Conservation (phyloP, 176 grass and related monocot species). For the Themeda triandra region DNA sequence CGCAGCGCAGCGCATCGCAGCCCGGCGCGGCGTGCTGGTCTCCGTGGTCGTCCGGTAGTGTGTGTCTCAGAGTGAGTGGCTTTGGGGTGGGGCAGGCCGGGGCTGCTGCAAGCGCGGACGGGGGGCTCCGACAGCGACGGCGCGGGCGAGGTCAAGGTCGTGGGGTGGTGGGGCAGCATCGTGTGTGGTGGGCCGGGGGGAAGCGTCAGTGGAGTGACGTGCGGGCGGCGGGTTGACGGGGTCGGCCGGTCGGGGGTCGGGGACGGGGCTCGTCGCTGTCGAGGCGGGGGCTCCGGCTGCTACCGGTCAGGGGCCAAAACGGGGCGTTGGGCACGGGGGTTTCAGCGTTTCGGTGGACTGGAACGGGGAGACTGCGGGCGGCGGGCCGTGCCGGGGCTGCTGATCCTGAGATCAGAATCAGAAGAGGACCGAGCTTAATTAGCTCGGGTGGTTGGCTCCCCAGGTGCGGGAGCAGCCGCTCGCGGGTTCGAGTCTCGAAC, state of each 20-base stretch:
- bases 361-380: not conserved
- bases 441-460: too few relatives aligned
- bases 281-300: not conserved
- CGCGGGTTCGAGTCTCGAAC: too few relatives aligned
- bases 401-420: not conserved
- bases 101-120: not conserved
- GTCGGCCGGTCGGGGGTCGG: too few relatives aligned
- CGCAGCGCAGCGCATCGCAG: not conserved
- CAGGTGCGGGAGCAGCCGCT: too few relatives aligned
- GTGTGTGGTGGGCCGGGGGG: not conserved
- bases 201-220: slow-evolving; percentile 31
- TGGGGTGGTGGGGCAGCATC: not conserved
- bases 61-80: not conserved
- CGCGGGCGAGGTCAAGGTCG: slow-evolving; percentile 33
- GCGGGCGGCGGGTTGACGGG: slow-evolving; percentile 29
- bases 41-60: not conserved
- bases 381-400: too few relatives aligned
- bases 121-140: slow-evolving; percentile 28
- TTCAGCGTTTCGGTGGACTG: not conserved
- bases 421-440: too few relatives aligned
- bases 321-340: not conserved
- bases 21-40: not conserved
- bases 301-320: slow-evolving; percentile 11
- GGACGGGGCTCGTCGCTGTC: not conserved
- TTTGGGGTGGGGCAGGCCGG: not conserved